Percentiles rank a stretch among this genome's conserved stretches.
Evolutionary conservation across 371 early-diverging fungal genomes (phyloP).

Genomic region (Mucor irregularis): DNA sequence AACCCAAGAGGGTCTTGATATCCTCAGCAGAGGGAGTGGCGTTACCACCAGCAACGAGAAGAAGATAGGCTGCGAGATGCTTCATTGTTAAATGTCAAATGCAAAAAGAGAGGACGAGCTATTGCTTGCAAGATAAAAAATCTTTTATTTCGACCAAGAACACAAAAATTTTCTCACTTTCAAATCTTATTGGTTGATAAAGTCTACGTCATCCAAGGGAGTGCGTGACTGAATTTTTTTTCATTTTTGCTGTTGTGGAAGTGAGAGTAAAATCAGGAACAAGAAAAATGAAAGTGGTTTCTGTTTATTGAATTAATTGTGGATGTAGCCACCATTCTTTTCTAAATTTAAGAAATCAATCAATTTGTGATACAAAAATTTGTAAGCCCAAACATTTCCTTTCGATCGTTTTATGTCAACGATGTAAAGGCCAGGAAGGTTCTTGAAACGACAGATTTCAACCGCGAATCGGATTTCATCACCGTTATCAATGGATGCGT

Average conservation of each 20-base stretch:
- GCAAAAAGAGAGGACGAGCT: slow-evolving; percentile 31
- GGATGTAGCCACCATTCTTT: slow-evolving; percentile 32
- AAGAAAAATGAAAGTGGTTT: background rate
- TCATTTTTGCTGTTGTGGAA: background rate
- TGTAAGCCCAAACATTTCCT: slow-evolving; percentile 91
- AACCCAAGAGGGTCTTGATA: slow-evolving; percentile 77
- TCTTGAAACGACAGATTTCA: slow-evolving; percentile 86
- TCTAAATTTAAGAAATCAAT: slow-evolving; percentile 55
- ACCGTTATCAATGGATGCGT: slow-evolving; percentile 80
- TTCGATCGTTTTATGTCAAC: slow-evolving; percentile 83
- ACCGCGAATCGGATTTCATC: slow-evolving; percentile 80
- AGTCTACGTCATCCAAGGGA: slow-evolving; percentile 1
- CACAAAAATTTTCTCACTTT: slow-evolving; percentile 10
- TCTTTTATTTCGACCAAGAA: slow-evolving; percentile 14
- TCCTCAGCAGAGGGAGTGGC: slow-evolving; percentile 72
- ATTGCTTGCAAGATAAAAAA: slow-evolving; percentile 19
- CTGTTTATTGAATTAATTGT: background rate
- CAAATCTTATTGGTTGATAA: background rate
- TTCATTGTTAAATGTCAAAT: slow-evolving; percentile 67
- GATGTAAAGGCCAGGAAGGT: slow-evolving; percentile 81
- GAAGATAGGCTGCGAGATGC: slow-evolving; percentile 94
- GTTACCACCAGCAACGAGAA: slow-evolving; percentile 87
- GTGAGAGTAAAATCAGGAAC: background rate
- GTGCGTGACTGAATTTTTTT: background rate
- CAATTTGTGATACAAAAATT: slow-evolving; percentile 81